Base-by-base conservation (phyloP, 1,284 basidiomycete genomes). In the Boletellus deceptivus region DNA sequence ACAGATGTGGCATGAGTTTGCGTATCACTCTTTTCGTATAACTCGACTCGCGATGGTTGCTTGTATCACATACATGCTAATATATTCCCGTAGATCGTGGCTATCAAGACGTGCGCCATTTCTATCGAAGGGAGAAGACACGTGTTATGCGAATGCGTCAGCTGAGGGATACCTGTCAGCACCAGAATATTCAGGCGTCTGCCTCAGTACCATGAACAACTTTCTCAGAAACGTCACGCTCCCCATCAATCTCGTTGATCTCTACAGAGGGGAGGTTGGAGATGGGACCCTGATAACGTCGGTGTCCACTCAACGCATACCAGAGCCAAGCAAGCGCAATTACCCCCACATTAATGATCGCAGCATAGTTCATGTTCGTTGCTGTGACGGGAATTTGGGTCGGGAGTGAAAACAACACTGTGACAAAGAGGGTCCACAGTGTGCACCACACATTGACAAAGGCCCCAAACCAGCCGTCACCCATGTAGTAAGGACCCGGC, bases 401-500 rank as follows among this genome's bases (percentile, higher is more conserved):
- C 1, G 90, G 90, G 41, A 92, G 70, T 24, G 85, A 83, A 69
- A 89, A 87, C 55, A 89, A 79, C 25, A 88, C 76, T 47, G 75
- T 78, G 33, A 88, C 75, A 64, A 89, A 88, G 24, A 79, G 53
- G 43, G 84, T 86, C 86, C 86, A 89, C 25, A 69, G 43, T 42
- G 91, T 82, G 57, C 89, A 91, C 43, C 77, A 77, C 17, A 75
- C 55, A 63, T 93, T 92, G 58, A 80, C 78, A 16, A 76, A 61
- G 72, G 77, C 79, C 3, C 87, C 89, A 17, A 92, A 66, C 52
- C 75, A 59, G 0, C 89, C 90, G 47, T 82, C 74, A 20, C 91
- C 91, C 76, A 93, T 84, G 67, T 84, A 89, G 72, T 92, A 94
- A 16, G 92, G 92, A n/a, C 91, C 91, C 1, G 91, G 91, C 65